Conservation (phyloP, 495 filamentous ascomycete species). For the Aspergillus homomorphus region DNA sequence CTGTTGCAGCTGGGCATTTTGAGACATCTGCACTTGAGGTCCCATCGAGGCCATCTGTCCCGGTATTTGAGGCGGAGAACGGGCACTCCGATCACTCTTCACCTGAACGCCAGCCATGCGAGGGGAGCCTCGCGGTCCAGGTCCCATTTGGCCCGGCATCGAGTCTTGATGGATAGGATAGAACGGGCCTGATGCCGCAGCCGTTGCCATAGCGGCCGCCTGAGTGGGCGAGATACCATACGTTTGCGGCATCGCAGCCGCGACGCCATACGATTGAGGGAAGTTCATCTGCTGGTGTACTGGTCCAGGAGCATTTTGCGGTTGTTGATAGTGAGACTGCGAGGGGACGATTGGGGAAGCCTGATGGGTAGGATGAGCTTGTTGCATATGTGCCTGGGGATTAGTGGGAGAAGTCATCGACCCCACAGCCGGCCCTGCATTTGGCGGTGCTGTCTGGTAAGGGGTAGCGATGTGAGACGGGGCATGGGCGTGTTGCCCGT, state of each 20-base stretch:
- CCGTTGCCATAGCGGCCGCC: conserved; percentile 56
- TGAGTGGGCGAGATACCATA: conserved; percentile 53
- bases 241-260: conserved; percentile 45
- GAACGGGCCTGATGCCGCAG: conserved; percentile 53
- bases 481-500: conserved; percentile 54
- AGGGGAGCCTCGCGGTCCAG: conserved; percentile 48
- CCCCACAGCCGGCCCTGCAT: conserved; percentile 43
- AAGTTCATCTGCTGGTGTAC: conserved; percentile 54
- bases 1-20: conserved; percentile 43
- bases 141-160: conserved; percentile 47
- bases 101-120: conserved; percentile 50
- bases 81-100: conserved; percentile 50
- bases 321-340: conserved; percentile 49
- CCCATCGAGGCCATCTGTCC: conserved; percentile 52
- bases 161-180: conserved; percentile 48
- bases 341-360: conserved; percentile 54
- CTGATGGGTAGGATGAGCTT: conserved; percentile 46
- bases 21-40: conserved; percentile 47
- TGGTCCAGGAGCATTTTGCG: conserved; percentile 44
- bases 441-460: conserved; percentile 47
- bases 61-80: conserved; percentile 49
- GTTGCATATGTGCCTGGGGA: conserved; percentile 51
- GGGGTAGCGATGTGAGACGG: conserved; percentile 47
- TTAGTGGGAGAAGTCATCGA: conserved; percentile 53
- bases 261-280: conserved; percentile 49